These are phyloP conservation scores for Microcera coccophila DNA, from an alignment of 2,329 filamentous ascomycete species.

Conservation along the genomic window DNA sequence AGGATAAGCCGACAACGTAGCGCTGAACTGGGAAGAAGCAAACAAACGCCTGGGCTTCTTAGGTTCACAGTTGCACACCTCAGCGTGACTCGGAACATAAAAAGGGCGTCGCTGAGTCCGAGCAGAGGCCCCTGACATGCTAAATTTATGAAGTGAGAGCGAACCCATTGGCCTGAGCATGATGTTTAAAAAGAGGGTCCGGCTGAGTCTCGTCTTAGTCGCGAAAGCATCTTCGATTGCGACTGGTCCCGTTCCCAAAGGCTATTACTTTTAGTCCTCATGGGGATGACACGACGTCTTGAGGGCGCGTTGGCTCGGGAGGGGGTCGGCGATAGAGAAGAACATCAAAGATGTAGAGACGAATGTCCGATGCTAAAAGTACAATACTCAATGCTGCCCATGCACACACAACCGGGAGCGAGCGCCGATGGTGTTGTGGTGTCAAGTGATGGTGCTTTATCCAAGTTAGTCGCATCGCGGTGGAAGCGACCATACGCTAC, in stretches of 20 bases:
- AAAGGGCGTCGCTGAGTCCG: not conserved
- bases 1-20: not conserved
- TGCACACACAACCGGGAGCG: not conserved
- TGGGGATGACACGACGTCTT: slow-evolving; percentile 15
- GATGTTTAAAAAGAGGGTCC: not conserved
- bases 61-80: too few relatives aligned
- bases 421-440: not conserved
- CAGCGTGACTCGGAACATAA: not conserved
- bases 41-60: too few relatives aligned
- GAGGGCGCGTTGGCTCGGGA: slow-evolving; percentile 8
- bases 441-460: slow-evolving; percentile 6
- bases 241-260: not conserved
- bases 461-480: too few relatives aligned
- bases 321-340: slow-evolving; percentile 14
- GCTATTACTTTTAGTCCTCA: slow-evolving; percentile 2
- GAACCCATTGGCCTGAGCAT: not conserved
- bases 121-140: not conserved
- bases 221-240: not conserved
- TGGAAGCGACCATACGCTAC: too few relatives aligned
- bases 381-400: not conserved
- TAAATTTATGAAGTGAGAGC: not conserved
- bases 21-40: not conserved
- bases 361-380: not conserved
- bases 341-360: slow-evolving; percentile 5
- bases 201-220: not conserved